Base-by-base conservation (phyloP, 768 basidiomycete species). In the Lentinus tigrinus region DNA sequence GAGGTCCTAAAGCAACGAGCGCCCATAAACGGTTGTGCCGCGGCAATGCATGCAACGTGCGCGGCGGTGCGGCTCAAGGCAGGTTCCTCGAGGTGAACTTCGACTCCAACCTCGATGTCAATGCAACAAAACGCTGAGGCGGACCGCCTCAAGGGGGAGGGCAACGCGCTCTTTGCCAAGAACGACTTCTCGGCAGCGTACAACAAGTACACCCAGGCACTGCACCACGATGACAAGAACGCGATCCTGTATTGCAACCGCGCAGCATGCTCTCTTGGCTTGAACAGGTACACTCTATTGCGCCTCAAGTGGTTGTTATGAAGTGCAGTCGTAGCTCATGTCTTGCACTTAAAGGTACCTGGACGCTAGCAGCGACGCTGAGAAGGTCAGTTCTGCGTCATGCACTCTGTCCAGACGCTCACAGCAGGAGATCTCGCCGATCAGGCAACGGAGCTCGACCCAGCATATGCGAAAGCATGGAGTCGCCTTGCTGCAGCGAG, bases 231-330 rank as follows among this genome's bases (percentile, higher is more conserved):
- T 34, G 70, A 70, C 17, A 65, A 65, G 21, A 77, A 78, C 61
- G 74, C 77, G 0, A 63, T 81, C 8, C 65, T 79, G 17, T 77
- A 74, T 56, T 72, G 75, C 16, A 81, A 81, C 61, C 75, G 79
- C 13, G 77, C 79, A 2, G 79, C 78, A n/a, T 72, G 72, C 47
- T 65, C 65, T 37, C 55, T 76, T 21, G 69, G 65, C 1, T 58
- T 78, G 67, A 72, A 74, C 51, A 71, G 69, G 78, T 43, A 31
- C 6, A 11, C 31, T 31, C n/a, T 16, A 16, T 4, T 27, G 47
- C 0, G 17, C 17, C 9, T 23, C 59, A 21, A 21, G 8, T 2
- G 23, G 2, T 43, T 21, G 2, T 21, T 10, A 21, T 43, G 17
- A 16, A 17, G n/a, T 9, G 23, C 17, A 21, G n/a, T n/a, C n/a